Base-by-base conservation (phyloP, 257 asterid genomes). In the Gynochthodes officinalis region DNA sequence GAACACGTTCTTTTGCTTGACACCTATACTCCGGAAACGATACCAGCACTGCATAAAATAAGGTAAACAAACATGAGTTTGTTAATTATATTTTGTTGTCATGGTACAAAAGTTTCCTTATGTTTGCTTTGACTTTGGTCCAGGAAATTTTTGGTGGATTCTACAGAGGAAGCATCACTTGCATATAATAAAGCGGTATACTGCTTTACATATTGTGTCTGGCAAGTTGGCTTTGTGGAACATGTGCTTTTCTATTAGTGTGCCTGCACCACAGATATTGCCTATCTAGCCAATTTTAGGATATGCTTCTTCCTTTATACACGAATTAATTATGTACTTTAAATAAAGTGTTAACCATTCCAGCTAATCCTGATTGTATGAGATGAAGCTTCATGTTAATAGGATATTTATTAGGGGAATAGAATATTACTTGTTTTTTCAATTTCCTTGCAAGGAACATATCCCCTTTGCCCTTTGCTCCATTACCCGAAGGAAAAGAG, bases 81-180 rank as follows among this genome's bases (percentile, higher is more conserved):
- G 30, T 58, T 49, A 59, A 67, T 76, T 18, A 18, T 53, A 39
- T 71, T 43, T 16, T 39, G 33, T 54, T 60, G 15, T 21, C 7
- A n/a, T 25, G 35, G 37, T 21, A 44, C 35, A 39, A 32, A 49
- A 67, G 67, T 72, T 73, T 58, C 13, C 21, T 32, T 33, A 66
- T 46, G 61, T 64, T 53, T 7, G 65, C 46, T 69, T 53, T 57
- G 27, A 32, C 14, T 69, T 69, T 75, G 54, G 73, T 65, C 65
- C 83, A 95, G 98, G 91, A 90, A 95, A 78, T 89, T 85, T 84
- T 79, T 95, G 87, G 86, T 88, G 70, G 99, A 95, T 72, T 88
- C 99, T 66, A 89, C 97, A 16, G 99, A 95, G 76, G 98, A 95
- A 79, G 96, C 98, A 80, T 92, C 96, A 39, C 94, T 92, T 80